Percentiles rank a stretch among this genome's conserved stretches.
Conservation (phyloP, 2,329 filamentous ascomycete species). For the Blumeriella jaapii region DNA sequence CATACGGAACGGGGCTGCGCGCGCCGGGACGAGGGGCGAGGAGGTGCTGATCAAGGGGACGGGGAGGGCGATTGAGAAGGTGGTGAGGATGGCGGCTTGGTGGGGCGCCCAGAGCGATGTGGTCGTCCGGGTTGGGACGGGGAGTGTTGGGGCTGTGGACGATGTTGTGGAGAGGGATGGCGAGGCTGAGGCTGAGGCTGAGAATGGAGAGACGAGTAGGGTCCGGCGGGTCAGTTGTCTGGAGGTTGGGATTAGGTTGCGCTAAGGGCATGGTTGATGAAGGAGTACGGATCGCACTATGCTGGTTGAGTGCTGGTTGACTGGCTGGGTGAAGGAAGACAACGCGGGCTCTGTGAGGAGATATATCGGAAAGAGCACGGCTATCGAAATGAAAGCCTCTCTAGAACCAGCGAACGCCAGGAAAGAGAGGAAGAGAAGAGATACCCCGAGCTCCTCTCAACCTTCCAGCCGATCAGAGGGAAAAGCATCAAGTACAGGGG, state of each 20-base stretch:
- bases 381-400: too few species aligned
- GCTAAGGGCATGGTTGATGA: too few species aligned
- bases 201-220: conserved; percentile 13
- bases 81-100: conserved; percentile 20
- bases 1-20: conserved; percentile 5
- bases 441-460: too few species aligned
- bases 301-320: too few species aligned
- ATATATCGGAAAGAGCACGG: too few species aligned
- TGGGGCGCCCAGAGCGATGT: conserved; percentile 21
- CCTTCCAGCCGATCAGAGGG: too few species aligned
- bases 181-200: conserved; percentile 10
- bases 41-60: conserved; percentile 26
- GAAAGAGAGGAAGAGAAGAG: too few species aligned
- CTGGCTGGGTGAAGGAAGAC: too few species aligned
- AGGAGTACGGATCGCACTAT: too few species aligned
- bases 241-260: conserved; percentile 23
- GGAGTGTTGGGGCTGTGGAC: conserved; percentile 27
- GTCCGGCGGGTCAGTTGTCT: conserved; percentile 24
- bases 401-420: too few species aligned
- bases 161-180: conserved; percentile 23
- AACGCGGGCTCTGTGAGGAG: too few species aligned
- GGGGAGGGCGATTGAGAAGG: conserved; percentile 26
- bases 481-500: too few species aligned
- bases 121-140: conserved; percentile 22
- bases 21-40: conserved; percentile 14